These are phyloP conservation scores for Ostreobium quekettii DNA, from an alignment of 139 green algal genomes.

Conservation along the genomic window DNA sequence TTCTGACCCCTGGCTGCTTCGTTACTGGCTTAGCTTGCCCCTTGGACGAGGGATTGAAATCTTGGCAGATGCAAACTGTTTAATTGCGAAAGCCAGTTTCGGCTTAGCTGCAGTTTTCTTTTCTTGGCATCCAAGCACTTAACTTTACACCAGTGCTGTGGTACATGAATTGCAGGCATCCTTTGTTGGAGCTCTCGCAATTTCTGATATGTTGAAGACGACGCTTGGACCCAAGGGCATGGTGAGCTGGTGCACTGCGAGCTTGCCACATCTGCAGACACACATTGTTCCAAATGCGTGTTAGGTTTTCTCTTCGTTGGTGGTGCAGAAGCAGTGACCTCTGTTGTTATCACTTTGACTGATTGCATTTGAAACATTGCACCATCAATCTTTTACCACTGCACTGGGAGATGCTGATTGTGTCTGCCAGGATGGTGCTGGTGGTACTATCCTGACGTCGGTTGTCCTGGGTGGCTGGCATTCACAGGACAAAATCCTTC, in stretches of 20 bases:
- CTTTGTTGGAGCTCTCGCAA: slow-evolving; percentile 95
- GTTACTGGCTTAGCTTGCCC: not conserved
- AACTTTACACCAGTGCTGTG: not conserved
- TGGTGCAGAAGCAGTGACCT: not conserved
- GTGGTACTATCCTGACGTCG: too few species aligned
- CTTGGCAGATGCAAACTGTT: not conserved
- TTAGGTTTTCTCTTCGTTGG: too few species aligned
- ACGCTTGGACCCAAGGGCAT: slow-evolving; percentile 98
- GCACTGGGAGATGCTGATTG: not conserved
- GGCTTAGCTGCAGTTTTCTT: not conserved
- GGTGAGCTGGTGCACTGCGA: slow-evolving; percentile 41
- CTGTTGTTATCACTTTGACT: slow-evolving; percentile 13
- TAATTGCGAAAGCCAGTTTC: not conserved
- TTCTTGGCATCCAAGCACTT: slow-evolving; percentile 3
- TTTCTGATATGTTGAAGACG: slow-evolving; percentile 95
- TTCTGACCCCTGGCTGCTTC: not conserved
- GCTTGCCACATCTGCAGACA: too few species aligned
- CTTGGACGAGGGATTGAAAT: not conserved
- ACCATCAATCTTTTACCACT: not conserved
- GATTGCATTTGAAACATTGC: not conserved
- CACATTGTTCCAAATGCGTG: too few species aligned
- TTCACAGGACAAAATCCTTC: slow-evolving; percentile 96
- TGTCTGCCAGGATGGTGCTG: not conserved
- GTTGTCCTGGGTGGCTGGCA: too few species aligned
- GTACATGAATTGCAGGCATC: slow-evolving; percentile 50